A percentile compares a stretch with the other conserved stretches of the same genome.
These are phyloP conservation scores for Firmiana major DNA, from an alignment of 345 rosid genomes.

Conservation along the genomic window DNA sequence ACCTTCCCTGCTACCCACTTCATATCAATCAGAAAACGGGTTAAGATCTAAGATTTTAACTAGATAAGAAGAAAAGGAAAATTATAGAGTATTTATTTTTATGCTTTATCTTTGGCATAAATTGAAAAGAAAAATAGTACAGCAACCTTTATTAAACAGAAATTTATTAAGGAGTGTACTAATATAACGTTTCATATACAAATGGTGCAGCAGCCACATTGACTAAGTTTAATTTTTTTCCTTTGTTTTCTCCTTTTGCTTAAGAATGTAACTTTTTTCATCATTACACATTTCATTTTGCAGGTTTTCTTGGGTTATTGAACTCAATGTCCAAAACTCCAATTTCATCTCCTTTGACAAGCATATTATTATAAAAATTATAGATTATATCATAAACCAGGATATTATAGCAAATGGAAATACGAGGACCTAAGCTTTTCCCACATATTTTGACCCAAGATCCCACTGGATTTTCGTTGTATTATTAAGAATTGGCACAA, in stretches of 20 bases:
- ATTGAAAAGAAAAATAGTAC: background rate
- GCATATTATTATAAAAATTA: background rate
- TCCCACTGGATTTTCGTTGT: background rate
- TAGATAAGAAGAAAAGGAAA: background rate
- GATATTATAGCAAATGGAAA: background rate
- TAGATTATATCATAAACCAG: background rate
- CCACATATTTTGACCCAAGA: background rate
- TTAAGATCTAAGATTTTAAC: background rate
- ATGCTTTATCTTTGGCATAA: background rate
- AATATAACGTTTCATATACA: background rate
- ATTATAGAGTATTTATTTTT: background rate
- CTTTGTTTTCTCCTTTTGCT: background rate
- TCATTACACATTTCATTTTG: background rate
- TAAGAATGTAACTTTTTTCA: background rate
- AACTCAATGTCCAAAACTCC: constrained; percentile 1
- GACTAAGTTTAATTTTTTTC: background rate
- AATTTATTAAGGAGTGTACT: background rate
- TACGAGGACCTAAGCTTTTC: background rate
- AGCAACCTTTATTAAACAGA: background rate
- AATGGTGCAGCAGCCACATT: background rate
- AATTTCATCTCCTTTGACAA: background rate
- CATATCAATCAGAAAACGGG: background rate
- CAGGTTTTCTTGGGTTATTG: background rate
- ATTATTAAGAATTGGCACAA: background rate
- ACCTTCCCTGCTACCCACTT: background rate